These are phyloP conservation scores for Pythium utonaiense DNA, from an alignment of 352 stramenopile genomes.

Conservation along the genomic window DNA sequence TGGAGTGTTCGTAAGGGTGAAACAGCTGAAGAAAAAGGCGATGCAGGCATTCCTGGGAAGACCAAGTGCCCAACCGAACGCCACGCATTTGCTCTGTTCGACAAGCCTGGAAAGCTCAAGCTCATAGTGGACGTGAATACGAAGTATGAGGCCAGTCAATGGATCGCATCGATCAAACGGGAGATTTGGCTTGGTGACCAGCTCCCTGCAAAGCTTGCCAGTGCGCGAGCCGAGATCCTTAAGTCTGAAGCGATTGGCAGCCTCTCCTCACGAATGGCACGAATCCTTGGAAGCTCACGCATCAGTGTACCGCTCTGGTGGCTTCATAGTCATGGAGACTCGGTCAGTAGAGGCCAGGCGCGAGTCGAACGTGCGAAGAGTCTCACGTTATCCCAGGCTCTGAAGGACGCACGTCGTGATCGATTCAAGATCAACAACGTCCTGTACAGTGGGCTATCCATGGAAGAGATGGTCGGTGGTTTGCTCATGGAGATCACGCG, in stretches of 20 bases:
- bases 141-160: slow-evolving; percentile 32
- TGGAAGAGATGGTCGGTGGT: slow-evolving; percentile 33
- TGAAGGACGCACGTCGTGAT: slow-evolving; percentile 69
- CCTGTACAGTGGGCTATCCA: slow-evolving; percentile 27
- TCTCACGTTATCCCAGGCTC: slow-evolving; percentile 48
- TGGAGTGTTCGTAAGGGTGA: slow-evolving; percentile 55
- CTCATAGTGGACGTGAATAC: slow-evolving; percentile 54
- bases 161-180: slow-evolving; percentile 38
- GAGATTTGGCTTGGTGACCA: slow-evolving; percentile 36
- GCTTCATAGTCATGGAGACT: slow-evolving; percentile 52
- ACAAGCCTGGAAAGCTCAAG: slow-evolving; percentile 35
- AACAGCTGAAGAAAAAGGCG: background rate
- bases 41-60: background rate
- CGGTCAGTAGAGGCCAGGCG: slow-evolving; percentile 24
- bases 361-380: slow-evolving; percentile 41
- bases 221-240: background rate
- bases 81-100: slow-evolving; percentile 69
- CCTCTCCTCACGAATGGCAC: background rate
- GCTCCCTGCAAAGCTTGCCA: background rate
- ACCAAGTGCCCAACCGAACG: slow-evolving; percentile 15
- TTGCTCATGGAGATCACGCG: slow-evolving; percentile 27
- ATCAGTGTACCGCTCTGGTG: slow-evolving; percentile 43
- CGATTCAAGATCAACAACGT: slow-evolving; percentile 51
- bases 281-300: background rate
- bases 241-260: background rate